phyloP scores from a whole-genome alignment of 139 green algal genomes.

The Chlorella ohadii region DNA sequence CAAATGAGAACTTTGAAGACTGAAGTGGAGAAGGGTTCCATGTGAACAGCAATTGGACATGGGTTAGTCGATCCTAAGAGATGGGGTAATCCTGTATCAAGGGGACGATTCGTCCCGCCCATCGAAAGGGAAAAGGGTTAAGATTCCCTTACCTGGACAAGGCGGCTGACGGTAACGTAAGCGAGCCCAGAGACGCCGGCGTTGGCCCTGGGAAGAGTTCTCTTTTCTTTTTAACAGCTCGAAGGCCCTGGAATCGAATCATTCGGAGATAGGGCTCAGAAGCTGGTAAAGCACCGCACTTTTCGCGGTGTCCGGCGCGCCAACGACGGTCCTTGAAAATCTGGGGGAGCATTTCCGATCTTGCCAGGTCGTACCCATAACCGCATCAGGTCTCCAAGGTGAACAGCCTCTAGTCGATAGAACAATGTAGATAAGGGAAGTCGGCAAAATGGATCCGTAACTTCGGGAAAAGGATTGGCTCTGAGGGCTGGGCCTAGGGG shows the following conservation, averaged over 20 bases:
- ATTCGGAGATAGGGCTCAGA: slow-evolving; percentile 89
- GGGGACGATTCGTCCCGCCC: slow-evolving; percentile 72
- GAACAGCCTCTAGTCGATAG: slow-evolving; percentile 96
- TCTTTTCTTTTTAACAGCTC: slow-evolving; percentile 96
- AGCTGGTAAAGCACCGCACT: slow-evolving; percentile 87
- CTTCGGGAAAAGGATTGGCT: slow-evolving; percentile 97
- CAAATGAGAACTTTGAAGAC: slow-evolving; percentile 95
- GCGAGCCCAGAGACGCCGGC: slow-evolving; percentile 85
- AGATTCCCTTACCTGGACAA: slow-evolving; percentile 93
- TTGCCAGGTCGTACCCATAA: slow-evolving; percentile 92
- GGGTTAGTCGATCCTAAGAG: slow-evolving; percentile 95
- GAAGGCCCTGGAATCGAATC: slow-evolving; percentile 89
- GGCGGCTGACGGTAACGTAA: slow-evolving; percentile 88
- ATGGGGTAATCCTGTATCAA: slow-evolving; percentile 92
- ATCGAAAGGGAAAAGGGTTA: slow-evolving; percentile 95
- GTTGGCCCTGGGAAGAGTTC: slow-evolving; percentile 90
- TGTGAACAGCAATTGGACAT: slow-evolving; percentile 97
- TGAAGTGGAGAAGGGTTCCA: slow-evolving; percentile 91
- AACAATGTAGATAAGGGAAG: slow-evolving; percentile 97
- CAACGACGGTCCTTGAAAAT: slow-evolving; percentile 92
- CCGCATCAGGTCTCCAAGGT: slow-evolving; percentile 97
- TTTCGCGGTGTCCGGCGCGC: slow-evolving; percentile 88
- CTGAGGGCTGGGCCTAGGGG: slow-evolving; percentile 88
- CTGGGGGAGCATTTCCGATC: slow-evolving; percentile 77
- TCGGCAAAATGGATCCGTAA: slow-evolving; percentile 97